These are phyloP conservation scores for Hylodesmum podocarpum DNA, from an alignment of 306 rosid genomes.

Conservation along the genomic window DNA sequence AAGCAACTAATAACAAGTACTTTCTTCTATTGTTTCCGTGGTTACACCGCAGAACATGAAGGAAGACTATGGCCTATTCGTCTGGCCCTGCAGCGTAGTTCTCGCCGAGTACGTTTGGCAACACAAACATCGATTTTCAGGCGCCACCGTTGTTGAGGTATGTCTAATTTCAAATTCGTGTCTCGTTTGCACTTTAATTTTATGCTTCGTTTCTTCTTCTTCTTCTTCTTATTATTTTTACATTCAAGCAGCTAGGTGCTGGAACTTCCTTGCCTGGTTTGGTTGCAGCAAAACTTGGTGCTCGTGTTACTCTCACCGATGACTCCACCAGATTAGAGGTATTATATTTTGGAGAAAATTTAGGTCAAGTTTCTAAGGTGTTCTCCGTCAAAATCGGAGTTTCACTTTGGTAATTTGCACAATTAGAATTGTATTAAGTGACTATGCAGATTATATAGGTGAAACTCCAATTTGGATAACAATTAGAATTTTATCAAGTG, in stretches of 20 bases:
- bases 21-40: not conserved
- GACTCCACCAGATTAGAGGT: slow-evolving; percentile 64
- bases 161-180: not conserved
- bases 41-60: slow-evolving; percentile 58
- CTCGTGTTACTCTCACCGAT: slow-evolving; percentile 70
- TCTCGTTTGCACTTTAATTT: not conserved
- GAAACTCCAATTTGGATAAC: too few relatives aligned
- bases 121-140: slow-evolving; percentile 60
- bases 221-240: not conserved
- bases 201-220: too few relatives aligned
- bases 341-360: not conserved
- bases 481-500: too few relatives aligned
- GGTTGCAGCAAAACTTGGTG: slow-evolving; percentile 78
- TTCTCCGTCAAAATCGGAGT: too few relatives aligned
- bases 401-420: too few relatives aligned
- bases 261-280: slow-evolving; percentile 87
- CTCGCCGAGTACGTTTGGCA: slow-evolving; percentile 91
- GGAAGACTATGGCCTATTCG: slow-evolving; percentile 82
- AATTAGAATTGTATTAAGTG: too few relatives aligned
- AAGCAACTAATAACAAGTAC: not conserved
- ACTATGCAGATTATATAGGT: too few relatives aligned
- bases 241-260: slow-evolving; percentile 64
- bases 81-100: slow-evolving; percentile 84
- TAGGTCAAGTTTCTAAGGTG: too few relatives aligned
- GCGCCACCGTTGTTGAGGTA: slow-evolving; percentile 68